Conservation (phyloP, 768 basidiomycete genomes). For the Gloeopeniophorella convolvens region DNA sequence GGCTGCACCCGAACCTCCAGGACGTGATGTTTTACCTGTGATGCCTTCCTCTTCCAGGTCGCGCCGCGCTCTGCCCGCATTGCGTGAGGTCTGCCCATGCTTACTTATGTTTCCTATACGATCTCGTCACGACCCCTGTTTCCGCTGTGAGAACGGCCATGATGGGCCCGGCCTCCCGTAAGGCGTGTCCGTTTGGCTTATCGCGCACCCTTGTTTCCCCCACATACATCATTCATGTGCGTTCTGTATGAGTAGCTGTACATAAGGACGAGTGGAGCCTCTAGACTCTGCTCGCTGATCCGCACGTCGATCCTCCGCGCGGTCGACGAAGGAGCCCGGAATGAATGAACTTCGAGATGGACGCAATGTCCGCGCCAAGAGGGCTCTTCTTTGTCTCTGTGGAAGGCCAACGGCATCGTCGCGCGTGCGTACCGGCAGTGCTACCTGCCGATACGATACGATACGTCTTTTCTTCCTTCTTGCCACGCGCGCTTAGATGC, state of each 20-base stretch:
- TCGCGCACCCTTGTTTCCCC: background rate
- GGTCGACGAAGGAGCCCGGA: background rate
- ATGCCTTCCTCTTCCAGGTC: slow-evolving; percentile 12
- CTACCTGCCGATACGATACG: no score
- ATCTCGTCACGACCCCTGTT: background rate
- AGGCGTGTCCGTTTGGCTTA: background rate
- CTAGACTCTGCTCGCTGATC: background rate
- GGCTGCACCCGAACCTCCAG: slow-evolving; percentile 47
- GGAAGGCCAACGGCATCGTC: no score
- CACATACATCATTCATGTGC: background rate
- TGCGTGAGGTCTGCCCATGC: no score
- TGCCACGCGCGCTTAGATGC: no score
- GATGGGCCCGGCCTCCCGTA: background rate
- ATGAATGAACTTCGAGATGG: background rate
- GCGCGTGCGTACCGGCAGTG: no score
- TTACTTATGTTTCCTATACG: background rate
- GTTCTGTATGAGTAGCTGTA: background rate
- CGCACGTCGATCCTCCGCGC: background rate
- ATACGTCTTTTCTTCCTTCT: no score
- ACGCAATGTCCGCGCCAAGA: background rate
- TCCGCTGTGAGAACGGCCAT: background rate
- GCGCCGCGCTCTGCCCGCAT: no score
- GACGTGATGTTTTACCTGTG: slow-evolving; percentile 75
- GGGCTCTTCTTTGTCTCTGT: no score
- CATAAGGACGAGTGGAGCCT: background rate